phyloP scores from a whole-genome alignment of 306 rosid species.

The Begonia loranthoides region DNA sequence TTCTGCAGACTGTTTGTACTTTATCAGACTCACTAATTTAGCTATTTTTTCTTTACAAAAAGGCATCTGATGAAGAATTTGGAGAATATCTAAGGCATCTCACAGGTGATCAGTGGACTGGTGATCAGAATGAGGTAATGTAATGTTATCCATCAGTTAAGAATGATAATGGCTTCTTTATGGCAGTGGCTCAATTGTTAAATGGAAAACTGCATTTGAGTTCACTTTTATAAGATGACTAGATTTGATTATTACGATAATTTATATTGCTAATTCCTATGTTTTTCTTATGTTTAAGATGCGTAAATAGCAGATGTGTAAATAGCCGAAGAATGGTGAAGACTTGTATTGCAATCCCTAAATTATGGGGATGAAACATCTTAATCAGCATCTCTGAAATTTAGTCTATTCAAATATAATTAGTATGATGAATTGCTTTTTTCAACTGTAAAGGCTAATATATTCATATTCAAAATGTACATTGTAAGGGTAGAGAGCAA shows the following conservation, averaged over 20 bases:
- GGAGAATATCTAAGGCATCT: slow-evolving; percentile 81
- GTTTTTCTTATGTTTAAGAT: too few species aligned
- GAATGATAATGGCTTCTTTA: neutral
- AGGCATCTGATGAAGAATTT: slow-evolving; percentile 98
- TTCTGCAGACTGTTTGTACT: neutral
- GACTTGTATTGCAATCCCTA: too few species aligned
- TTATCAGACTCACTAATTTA: neutral
- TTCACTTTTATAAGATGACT: neutral
- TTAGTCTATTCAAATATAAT: too few species aligned
- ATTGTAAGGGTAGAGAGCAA: too few species aligned
- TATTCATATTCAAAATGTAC: too few species aligned
- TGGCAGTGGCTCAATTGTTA: too few species aligned
- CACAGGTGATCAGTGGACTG: slow-evolving; percentile 64
- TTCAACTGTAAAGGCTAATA: too few species aligned
- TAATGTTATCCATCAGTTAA: neutral
- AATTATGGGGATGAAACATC: too few species aligned
- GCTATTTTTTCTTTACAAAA: slow-evolving; percentile 16
- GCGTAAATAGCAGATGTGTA: too few species aligned
- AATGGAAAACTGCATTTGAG: neutral
- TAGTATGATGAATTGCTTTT: too few species aligned
- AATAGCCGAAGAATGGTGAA: too few species aligned
- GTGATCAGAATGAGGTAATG: slow-evolving; percentile 74
- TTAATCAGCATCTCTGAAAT: too few species aligned
- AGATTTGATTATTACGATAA: neutral
- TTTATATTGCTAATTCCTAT: neutral